Evolutionary conservation across 1,284 basidiomycete species (phyloP), one percentile per base, ranked within the genome.

Genomic region (Fomitopsis pinicola): DNA sequence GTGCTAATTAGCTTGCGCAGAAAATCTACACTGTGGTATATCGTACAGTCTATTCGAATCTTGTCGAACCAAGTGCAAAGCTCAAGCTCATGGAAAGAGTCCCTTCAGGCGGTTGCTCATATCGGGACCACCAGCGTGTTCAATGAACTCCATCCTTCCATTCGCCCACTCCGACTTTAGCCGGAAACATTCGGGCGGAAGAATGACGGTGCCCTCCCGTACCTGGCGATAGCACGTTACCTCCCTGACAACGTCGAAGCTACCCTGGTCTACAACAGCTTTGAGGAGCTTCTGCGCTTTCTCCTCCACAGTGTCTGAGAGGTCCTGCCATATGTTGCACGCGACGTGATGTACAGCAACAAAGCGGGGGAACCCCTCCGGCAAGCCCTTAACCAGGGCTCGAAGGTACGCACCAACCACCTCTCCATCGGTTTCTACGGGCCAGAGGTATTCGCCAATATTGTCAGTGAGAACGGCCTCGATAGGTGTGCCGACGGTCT

Each of bases 261-360:
- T 73, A 0, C 84, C 85, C 65, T 83, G 85, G 19, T 72, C 74
- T 1, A 85, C 73, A 22, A 90, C 72, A 15, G 78, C 80, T 65
- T 76, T 77, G 60, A 91, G 66, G 62, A 91, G 68, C 67, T 80
- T 84, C 63, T 67, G 73, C 14, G 81, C 79, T 15, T 75, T 73
- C 40, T 81, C 81, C 62, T 82, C 79, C 28, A 36, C 56, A 2
- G 48, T 59, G 26, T 61, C 58, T 7, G 68, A 59, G 28, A 88
- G 67, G 70, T 91, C 89, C 2, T 76, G 78, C 93, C 93, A 95
- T 44, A 95, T 83, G 64, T 81, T 86, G 52, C 79, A 81, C 6
- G 92, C 86, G 26, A 97, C 73, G 69, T 97, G 95, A 71, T 95
- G 92, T 4, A 91, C 68, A 0, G 92, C 94, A 4, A 97, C 73